Conservation (phyloP, 768 basidiomycete genomes). For the Mycena indigotica region DNA sequence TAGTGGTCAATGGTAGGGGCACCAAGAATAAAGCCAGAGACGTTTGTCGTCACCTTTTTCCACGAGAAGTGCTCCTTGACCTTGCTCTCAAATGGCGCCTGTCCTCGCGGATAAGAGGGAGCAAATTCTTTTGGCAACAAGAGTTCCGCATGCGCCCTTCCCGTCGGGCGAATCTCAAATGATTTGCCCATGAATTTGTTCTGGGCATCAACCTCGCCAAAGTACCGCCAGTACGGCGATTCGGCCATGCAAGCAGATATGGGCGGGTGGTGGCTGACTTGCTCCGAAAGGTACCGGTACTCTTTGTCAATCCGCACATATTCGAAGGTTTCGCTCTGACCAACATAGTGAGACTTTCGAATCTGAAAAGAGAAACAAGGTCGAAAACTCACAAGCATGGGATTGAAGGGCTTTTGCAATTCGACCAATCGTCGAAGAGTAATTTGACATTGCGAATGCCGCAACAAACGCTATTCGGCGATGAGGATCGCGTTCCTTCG, state of each 20-base stretch:
- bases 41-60: constrained; percentile 91
- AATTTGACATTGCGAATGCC: constrained; percentile 98
- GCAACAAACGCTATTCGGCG: constrained; percentile 89
- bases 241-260: constrained; percentile 97
- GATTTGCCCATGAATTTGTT: constrained; percentile 96
- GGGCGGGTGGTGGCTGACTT: constrained; percentile 97
- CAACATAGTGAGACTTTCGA: background rate
- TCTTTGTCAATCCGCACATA: constrained; percentile 85
- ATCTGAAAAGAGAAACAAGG: too few relatives aligned
- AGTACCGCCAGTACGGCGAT: constrained; percentile 87
- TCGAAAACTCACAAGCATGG: constrained; percentile 80
- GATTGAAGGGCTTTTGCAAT: constrained; percentile 98
- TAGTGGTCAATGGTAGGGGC: constrained; percentile 89
- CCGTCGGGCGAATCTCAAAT: constrained; percentile 95
- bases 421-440: constrained; percentile 92
- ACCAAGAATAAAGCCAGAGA: constrained; percentile 93
- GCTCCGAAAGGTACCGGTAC: constrained; percentile 93
- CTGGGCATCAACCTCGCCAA: constrained; percentile 94
- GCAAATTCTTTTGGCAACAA: constrained; percentile 69
- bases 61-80: constrained; percentile 91
- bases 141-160: constrained; percentile 88
- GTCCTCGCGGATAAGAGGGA: constrained; percentile 61
- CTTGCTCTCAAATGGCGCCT: constrained; percentile 46
- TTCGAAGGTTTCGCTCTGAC: constrained; percentile 89
- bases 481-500: constrained; percentile 71